phyloP scores from a whole-genome alignment of 2,329 filamentous ascomycete genomes.

The Rhinocladiella mackenziei region DNA sequence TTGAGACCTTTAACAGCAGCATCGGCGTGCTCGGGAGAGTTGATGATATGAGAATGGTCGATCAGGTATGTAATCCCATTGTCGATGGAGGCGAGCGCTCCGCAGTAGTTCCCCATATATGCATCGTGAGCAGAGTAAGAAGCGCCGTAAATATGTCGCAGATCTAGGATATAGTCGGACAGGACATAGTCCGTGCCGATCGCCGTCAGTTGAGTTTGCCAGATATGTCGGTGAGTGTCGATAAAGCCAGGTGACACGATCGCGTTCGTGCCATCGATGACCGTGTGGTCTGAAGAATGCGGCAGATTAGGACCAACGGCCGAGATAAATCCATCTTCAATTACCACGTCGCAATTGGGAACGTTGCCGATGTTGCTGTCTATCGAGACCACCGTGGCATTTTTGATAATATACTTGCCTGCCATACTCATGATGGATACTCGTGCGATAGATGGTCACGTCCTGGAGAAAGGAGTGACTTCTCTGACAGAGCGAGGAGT shows the following conservation, averaged over 20 bases:
- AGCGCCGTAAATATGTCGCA: conserved; percentile 11
- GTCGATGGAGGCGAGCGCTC: conserved; percentile 14
- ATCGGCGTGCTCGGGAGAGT: conserved; percentile 23
- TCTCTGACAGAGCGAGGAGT: no score
- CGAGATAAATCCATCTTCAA: conserved; percentile 14
- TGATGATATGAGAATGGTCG: conserved; percentile 18
- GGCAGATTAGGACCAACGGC: conserved; percentile 12
- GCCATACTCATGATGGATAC: no score
- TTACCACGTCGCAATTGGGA: conserved; percentile 13
- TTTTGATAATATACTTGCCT: conserved; percentile 12
- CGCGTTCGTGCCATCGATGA: conserved; percentile 41
- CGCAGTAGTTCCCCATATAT: conserved; percentile 13
- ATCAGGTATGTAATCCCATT: conserved; percentile 11
- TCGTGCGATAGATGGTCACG: no score
- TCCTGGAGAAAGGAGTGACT: no score
- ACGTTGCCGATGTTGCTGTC: conserved; percentile 14
- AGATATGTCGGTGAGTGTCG: conserved; percentile 39
- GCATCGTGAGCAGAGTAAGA: conserved; percentile 9
- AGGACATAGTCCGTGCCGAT: conserved; percentile 40
- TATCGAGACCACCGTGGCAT: conserved; percentile 17
- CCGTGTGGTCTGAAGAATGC: conserved; percentile 10
- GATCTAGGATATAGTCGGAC: conserved; percentile 37
- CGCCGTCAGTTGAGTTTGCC: conserved; percentile 42
- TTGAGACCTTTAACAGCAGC: conserved; percentile 8
- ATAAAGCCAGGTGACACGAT: conserved; percentile 34